Conservation (phyloP, 257 asterid species). For the Voacanga thouarsii region DNA sequence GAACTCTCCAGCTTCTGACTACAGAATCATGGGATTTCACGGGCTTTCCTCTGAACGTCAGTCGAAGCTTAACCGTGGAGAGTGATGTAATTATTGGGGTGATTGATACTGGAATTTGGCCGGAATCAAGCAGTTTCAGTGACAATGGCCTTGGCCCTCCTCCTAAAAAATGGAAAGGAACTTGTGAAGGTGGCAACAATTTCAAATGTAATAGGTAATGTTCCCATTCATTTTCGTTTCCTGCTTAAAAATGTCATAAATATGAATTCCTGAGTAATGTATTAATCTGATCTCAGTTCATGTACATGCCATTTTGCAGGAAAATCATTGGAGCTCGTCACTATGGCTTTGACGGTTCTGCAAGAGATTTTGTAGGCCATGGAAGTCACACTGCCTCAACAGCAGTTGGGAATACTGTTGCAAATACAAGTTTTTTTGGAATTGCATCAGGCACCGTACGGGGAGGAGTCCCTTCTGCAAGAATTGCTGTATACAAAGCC, state of each 20-base stretch:
- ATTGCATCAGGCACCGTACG: slow-evolving; percentile 38
- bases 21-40: slow-evolving; percentile 52
- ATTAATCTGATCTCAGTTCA: neutral
- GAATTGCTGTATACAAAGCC: slow-evolving; percentile 34
- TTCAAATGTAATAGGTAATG: slow-evolving; percentile 48
- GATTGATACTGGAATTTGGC: slow-evolving; percentile 44
- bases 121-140: slow-evolving; percentile 36
- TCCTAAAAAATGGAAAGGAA: slow-evolving; percentile 49
- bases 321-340: slow-evolving; percentile 44
- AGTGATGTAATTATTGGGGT: slow-evolving; percentile 41
- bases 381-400: slow-evolving; percentile 47
- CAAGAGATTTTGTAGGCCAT: slow-evolving; percentile 29
- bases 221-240: neutral
- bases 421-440: slow-evolving; percentile 26
- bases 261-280: neutral
- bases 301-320: slow-evolving; percentile 13
- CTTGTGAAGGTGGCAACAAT: slow-evolving; percentile 34
- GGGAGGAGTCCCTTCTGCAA: slow-evolving; percentile 42
- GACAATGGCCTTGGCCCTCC: slow-evolving; percentile 34
- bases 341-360: slow-evolving; percentile 13
- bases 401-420: slow-evolving; percentile 38
- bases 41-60: slow-evolving; percentile 22
- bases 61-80: slow-evolving; percentile 23
- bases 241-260: neutral
- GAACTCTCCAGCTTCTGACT: slow-evolving; percentile 20